Evolutionary conservation across 1,139 yeast genomes (phyloP), one percentile per base, ranked within the genome.

Genomic region (Taphrina communis): DNA sequence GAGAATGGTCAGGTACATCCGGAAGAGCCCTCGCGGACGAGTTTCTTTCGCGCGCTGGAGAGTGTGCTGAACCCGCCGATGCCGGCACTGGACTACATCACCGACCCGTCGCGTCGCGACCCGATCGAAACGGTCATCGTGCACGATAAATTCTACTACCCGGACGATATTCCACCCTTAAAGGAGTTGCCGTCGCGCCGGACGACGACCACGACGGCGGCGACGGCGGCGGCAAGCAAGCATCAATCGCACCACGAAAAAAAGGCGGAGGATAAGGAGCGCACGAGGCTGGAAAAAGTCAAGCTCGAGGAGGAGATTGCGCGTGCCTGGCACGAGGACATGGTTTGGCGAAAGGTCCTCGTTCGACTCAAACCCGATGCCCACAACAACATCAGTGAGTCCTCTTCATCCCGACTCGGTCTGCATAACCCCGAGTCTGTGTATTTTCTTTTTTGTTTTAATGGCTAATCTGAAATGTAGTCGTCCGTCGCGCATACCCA

Each of bases 311-410:
- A 94, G 73, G 83, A 84, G 68, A 89, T 94, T 69, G 99, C 99
- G 0, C 80, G 97, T 60, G 87, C 86, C 69, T 94, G 96, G 88
- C 99, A 95, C 77, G 83, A 85, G 70, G 86, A 85, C 7, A 85
- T 92, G 90, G 79, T 85, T 3, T 94, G 99, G 99, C 82, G 98
- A 59, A 94, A 94, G 78, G 97, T 95, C 0, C 78, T 95, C 41
- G 97, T 93, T 0, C 85, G 86, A 63, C 80, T 95, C 70, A 86
- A 87, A 72, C 97, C 97, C 0, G 99, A 94, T 78, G 97, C 99
- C 0, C 99, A 94, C 76, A 94, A 94, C 76, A 95, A 93, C 75
- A 93, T 94, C 63, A 58, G 60, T 56, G 19, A 56, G 60, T 38
- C 25, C 44, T 2, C 42, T 25, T 25, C 11, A 8, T 31, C 56